phyloP scores from a whole-genome alignment of 306 rosid genomes.

The Vigna hirtella region DNA sequence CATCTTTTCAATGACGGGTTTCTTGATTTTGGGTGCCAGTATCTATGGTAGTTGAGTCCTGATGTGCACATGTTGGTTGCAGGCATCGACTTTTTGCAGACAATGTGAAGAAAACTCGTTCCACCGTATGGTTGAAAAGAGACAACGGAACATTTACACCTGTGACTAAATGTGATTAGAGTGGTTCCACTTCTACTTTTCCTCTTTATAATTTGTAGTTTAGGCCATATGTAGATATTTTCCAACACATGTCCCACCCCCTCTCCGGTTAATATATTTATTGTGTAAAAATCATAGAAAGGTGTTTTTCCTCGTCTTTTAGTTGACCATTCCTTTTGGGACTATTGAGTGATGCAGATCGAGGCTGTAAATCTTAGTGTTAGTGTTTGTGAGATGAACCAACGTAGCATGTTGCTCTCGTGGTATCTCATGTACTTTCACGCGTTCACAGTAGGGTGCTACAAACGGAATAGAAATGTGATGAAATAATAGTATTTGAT shows the following conservation, averaged over 20 bases:
- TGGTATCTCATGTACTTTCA: neutral
- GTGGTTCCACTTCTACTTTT: constrained; percentile 4
- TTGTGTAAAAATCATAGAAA: constrained; percentile 18
- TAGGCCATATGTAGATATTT: constrained; percentile 37
- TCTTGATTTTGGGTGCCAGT: constrained; percentile 16
- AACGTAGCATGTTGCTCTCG: constrained; percentile 11
- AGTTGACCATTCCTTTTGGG: neutral
- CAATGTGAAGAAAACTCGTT: constrained; percentile 82
- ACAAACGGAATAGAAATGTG: neutral
- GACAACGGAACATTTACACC: constrained; percentile 70
- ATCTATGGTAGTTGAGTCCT: constrained; percentile 35
- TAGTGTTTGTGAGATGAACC: constrained; percentile 5
- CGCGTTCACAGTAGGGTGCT: neutral
- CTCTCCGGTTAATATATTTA: constrained; percentile 33
- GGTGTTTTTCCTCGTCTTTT: constrained; percentile 10
- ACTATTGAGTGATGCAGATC: constrained; percentile 24
- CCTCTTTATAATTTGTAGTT: constrained; percentile 27
- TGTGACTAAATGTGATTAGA: constrained; percentile 54
- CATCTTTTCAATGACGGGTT: constrained; percentile 25
- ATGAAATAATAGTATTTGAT: neutral
- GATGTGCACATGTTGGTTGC: constrained; percentile 44
- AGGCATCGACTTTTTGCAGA: constrained; percentile 83
- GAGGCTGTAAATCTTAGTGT: constrained; percentile 6
- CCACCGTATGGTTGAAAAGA: constrained; percentile 83
- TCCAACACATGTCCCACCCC: neutral